Base-by-base conservation (phyloP, 306 rosid genomes). In the Quercus mongolica region DNA sequence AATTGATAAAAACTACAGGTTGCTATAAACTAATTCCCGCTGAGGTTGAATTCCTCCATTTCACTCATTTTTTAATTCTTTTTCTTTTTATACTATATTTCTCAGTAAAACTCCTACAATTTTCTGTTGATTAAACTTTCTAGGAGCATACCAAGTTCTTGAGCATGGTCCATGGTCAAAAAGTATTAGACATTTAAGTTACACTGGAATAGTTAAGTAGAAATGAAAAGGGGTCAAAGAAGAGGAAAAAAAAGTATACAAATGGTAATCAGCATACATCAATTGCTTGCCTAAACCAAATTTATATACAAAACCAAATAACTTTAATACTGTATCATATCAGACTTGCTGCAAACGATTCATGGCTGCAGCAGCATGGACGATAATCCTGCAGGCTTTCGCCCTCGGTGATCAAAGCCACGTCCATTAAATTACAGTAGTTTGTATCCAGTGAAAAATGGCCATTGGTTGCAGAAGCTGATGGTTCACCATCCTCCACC, bases 311-410 rank as follows among this genome's bases (percentile, higher is more conserved):
- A 31, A 14, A 46, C 15, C 70, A 64, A 38, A 10, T 63, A 52
- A 28, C 67, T 25, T 30, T 59, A 41, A 41, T 41, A 8, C 46
- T 2, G 46, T 41, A 26, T 93, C 89, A 91, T 74, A 88, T 86
- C 51, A 90, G 90, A 85, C 93, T 88, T 4, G 82, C 68, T 55
- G 84, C n/a, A 58, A 59, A 70, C 4, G 79, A 65, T 44, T 88
- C 85, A 74, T 86, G 89, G 76, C 76, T 86, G 73, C 75, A 75
- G 73, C 75, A 75, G 84, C 86, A 54, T 20, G 83, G 78, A 70
- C 30, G 81, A 52, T 84, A 80, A 58, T 74, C 84, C 18, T 68
- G 82, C 74, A 68, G 18, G 74, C 70, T 71, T 79, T 83, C 96
- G 55, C 62, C 85, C 67, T 80, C 81, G 0, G 21, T 5, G 79